A percentile compares a stretch with the other conserved stretches of the same genome.
phyloP scores from a whole-genome alignment of 2,329 filamentous ascomycete genomes.

The Septoria linicola region DNA sequence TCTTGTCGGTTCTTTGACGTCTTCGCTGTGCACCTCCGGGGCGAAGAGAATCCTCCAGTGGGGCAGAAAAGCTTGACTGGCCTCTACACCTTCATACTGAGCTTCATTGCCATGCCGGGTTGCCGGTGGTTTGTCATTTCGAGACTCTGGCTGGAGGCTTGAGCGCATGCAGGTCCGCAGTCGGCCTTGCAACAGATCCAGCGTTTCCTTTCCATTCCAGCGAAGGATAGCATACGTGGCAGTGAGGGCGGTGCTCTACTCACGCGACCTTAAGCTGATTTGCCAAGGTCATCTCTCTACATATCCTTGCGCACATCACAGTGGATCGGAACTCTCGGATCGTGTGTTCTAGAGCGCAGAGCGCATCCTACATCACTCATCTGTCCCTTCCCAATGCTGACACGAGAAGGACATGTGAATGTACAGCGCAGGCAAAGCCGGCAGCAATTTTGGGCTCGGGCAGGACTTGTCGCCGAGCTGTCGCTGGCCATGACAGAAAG shows the following conservation, averaged over 20 bases:
- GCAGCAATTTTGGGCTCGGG: slow-evolving; percentile 6
- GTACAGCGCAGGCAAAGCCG: slow-evolving; percentile 6
- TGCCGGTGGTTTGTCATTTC: no score
- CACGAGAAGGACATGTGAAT: slow-evolving; percentile 2
- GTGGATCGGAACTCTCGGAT: slow-evolving; percentile 15
- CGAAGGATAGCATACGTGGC: no score
- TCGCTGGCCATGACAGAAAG: not conserved
- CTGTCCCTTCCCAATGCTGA: slow-evolving; percentile 9
- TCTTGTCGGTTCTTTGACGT: no score
- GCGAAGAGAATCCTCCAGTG: no score
- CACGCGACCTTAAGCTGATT: not conserved
- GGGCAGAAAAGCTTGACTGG: no score
- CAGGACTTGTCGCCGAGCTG: not conserved
- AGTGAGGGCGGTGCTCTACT: slow-evolving; percentile 8
- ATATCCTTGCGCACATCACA: slow-evolving; percentile 19
- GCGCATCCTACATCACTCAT: not conserved
- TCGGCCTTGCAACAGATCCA: no score
- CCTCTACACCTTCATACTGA: no score
- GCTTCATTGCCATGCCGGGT: no score
- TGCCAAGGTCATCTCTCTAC: slow-evolving; percentile 6
- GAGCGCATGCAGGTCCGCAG: no score
- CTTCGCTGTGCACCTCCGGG: no score
- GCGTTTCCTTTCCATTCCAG: no score
- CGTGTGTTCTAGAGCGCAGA: not conserved
- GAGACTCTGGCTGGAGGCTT: no score